Evolutionary conservation across 108 stramenopile species (phyloP), one percentile per base, ranked within the genome.

Genomic region (Pseudonitzschia delicatissima): DNA sequence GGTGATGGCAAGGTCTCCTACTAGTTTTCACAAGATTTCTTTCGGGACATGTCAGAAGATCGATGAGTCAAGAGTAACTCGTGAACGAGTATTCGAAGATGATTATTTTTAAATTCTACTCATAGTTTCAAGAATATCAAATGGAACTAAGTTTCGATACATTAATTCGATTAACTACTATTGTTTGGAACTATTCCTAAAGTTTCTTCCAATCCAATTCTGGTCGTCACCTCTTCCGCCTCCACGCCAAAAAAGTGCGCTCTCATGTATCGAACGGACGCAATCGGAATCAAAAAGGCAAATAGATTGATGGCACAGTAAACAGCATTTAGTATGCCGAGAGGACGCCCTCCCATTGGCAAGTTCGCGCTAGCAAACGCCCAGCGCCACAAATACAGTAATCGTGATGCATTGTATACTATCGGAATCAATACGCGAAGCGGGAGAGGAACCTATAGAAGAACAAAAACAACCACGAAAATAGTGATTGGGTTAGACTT

Each of bases 231-330:
- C 69, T 87, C 82, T 37, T 63, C 61, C 8, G 90, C 87, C 74
- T 91, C 90, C 18, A 91, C 87, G 20, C 78, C 78, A 48, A 78
- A 87, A 55, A 91, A 91, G 63, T 91, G 82, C 8, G 85, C 82
- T 49, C 86, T 44, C 62, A 90, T 69, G 59, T 90, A 90, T 57
- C 85, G 74, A 17, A 86, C 45, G 13, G 76, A 62, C 2, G 78
- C 90, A 33, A 91, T 76, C 15, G 90, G 90, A n/a, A 90, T 74
- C 70, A 91, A 75, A 66, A 87, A 91, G 29, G 73, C 79, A 48
- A 86, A 64, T 6, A 91, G 69, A 57, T 91, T 91, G 45, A 71
- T 51, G 28, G 62, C 67, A 85, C 86, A 87, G 64, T 87, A 91
- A n/a, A 77, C 27, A 12, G 77, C 57, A 61, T 87, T 91, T 20